Evolutionary conservation across 1,284 basidiomycete genomes (phyloP).

Genomic region (Pyrrhoderma noxium): DNA sequence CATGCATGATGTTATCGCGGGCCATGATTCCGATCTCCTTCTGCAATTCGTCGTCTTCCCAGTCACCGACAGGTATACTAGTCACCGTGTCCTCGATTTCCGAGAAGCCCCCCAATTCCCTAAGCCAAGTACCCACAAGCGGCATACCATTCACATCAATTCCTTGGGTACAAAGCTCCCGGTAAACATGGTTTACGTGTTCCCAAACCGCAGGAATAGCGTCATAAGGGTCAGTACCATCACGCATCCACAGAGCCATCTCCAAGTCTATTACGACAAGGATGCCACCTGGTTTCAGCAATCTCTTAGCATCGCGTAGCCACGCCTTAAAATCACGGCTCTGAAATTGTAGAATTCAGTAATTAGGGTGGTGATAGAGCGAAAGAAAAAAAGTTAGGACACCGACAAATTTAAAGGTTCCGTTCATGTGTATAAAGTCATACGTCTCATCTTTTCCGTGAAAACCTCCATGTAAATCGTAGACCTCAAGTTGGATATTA

Average conservation of each 20-base stretch:
- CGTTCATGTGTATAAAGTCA: slow-evolving; percentile 13
- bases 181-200: slow-evolving; percentile 1
- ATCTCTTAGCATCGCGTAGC: slow-evolving; percentile 11
- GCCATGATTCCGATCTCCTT: slow-evolving; percentile 17
- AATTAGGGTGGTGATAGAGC: neutral
- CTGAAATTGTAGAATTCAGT: no score
- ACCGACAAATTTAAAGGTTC: slow-evolving; percentile 15
- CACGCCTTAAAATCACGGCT: slow-evolving; percentile 14
- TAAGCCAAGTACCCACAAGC: slow-evolving; percentile 12
- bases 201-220: slow-evolving; percentile 3
- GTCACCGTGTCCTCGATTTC: slow-evolving; percentile 16
- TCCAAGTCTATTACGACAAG: slow-evolving; percentile 14
- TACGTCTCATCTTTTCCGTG: slow-evolving; percentile 13
- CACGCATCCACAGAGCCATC: slow-evolving; percentile 13
- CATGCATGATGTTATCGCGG: slow-evolving; percentile 16
- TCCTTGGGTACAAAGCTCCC: slow-evolving; percentile 5
- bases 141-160: slow-evolving; percentile 7
- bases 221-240: slow-evolving; percentile 9
- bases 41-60: slow-evolving; percentile 17
- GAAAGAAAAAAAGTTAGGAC: neutral
- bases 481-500: slow-evolving; percentile 16
- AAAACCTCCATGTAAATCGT: slow-evolving; percentile 15
- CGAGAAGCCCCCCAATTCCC: slow-evolving; percentile 15
- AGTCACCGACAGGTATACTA: slow-evolving; percentile 12
- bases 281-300: slow-evolving; percentile 12